Evolutionary conservation across 2,329 filamentous ascomycete species (phyloP), one percentile per base, ranked within the genome.

Genomic region (Ascochyta koolunga): DNA sequence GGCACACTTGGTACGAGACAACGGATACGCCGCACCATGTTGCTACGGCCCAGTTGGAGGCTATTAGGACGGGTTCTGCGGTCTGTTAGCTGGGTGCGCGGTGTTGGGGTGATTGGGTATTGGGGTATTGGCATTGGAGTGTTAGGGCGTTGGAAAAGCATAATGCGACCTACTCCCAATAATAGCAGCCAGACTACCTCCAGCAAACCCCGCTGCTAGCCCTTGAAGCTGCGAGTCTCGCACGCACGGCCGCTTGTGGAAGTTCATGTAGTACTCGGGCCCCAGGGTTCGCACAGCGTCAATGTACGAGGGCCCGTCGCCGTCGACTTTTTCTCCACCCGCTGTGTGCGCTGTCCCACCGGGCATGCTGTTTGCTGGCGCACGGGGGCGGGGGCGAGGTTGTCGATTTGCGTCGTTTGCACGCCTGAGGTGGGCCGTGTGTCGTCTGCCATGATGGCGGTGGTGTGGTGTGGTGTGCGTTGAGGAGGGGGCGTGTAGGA

Each of bases 41-140:
- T 6, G 87, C 90, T 5, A 95, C 91, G 0, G 91, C 92, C 89
- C 90, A 96, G 68, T 96, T 96, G 31, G 89, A 87, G 1, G 90
- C 86, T 66, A 83, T 85, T 50, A 82, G 83, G 56, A 91, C 76
- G 16, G 82, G 81, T 36, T 83, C 86, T 84, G 62, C 42, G n/a
- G 21, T 13, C 13, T 40, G 53, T 66, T 56, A 64, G 58, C 35
- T 48, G 11, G 4, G 31, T 33, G 31, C 31, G 16, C n/a, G 27
- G n/a, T n/a, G n/a, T n/a, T n/a, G n/a, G n/a, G n/a, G n/a, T n/a
- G n/a, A n/a, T n/a, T n/a, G n/a, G n/a, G n/a, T n/a, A n/a, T n/a
- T n/a, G n/a, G n/a, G n/a, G n/a, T n/a, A n/a, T n/a, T n/a, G n/a
- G n/a, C n/a, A n/a, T n/a, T n/a, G n/a, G n/a, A n/a, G n/a, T n/a